A percentile compares a stretch with the other conserved stretches of the same genome.
Conservation (phyloP, 139 green algal species). For the Trebouxia sp. region DNA sequence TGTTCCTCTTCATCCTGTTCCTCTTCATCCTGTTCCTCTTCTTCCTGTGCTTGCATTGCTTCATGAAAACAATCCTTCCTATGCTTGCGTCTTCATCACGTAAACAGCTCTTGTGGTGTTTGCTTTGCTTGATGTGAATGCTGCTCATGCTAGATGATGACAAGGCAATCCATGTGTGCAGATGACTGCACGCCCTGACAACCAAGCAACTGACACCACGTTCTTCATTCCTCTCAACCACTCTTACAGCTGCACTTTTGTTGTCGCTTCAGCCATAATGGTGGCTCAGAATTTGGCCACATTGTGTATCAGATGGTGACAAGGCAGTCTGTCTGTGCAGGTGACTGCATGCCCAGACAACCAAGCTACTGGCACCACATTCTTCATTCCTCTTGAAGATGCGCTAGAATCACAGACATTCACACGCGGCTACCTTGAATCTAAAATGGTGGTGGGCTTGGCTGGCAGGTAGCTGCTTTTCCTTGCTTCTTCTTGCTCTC, state of each 20-base stretch:
- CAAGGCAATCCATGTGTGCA: background rate
- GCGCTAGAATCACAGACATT: conserved; percentile 76
- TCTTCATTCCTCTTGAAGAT: conserved; percentile 86
- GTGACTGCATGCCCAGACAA: conserved; percentile 58
- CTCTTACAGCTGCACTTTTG: no score
- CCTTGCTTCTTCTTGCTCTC: background rate
- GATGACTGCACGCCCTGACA: conserved; percentile 56
- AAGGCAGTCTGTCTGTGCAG: conserved; percentile 3
- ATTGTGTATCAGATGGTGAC: no score
- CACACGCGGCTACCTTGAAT: conserved; percentile 82
- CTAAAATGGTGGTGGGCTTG: conserved; percentile 63
- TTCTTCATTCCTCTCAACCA: conserved; percentile 88
- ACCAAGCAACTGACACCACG: conserved; percentile 61
- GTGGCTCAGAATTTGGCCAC: no score
- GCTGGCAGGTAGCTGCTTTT: conserved; percentile 34
- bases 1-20: no score
- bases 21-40: no score
- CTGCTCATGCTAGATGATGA: no score
- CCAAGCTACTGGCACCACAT: conserved; percentile 66
- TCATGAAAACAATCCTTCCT: no score
- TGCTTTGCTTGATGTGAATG: no score
- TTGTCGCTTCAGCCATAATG: no score
- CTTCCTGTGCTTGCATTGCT: no score
- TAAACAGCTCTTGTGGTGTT: no score
- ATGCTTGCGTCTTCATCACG: no score